Base-by-base conservation (phyloP, 2,329 filamentous ascomycete species). In the Alternaria sp. region DNA sequence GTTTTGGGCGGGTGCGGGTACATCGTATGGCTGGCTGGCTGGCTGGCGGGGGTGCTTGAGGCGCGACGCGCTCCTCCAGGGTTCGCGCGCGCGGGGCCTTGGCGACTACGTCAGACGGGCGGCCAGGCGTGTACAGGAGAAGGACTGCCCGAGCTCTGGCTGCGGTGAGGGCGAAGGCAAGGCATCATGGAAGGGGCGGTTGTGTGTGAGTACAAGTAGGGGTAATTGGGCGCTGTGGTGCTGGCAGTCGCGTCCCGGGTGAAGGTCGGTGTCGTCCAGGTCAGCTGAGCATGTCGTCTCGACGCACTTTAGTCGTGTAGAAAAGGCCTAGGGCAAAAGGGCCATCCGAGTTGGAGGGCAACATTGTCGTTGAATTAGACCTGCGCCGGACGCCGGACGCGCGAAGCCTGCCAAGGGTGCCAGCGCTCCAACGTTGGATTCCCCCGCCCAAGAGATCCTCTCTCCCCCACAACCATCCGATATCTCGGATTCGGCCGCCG, bases 401-500 rank as follows among this genome's bases (percentile, higher is more conserved):
- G 5, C 28, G 28, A 30, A 12, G 28, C 28, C 28, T 30, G 28
- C 11, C 28, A 8, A 33, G 12, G 30, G 30, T 33, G 30, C 3
- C 28, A 8, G 30, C 30, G 30, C 30, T 2, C 30, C 30, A 37
- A 37, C 30, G 0, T 33, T 33, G 2, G 30, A 0, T 37, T 37
- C 33, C 14, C 33, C 15, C 33, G 33, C 33, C 2, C 14, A 37
- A 37, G 30, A 37, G 30, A 37, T 37, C 14, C 4, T 33, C 28
- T 33, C 30, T 33, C 7, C 33, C 33, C 33, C 0, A 71, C 85
- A 88, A 26, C 88, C 89, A 18, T 96, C 93, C 1, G 91, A 90
- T 59, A 86, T 92, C 71, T 94, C 91, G n/a, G 97, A 94, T 0
- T 93, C 94, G 11, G 89, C 88, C 14, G 96, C 92, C 80, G 92